phyloP scores from a whole-genome alignment of 495 filamentous ascomycete genomes.

The Platismatia glauca region DNA sequence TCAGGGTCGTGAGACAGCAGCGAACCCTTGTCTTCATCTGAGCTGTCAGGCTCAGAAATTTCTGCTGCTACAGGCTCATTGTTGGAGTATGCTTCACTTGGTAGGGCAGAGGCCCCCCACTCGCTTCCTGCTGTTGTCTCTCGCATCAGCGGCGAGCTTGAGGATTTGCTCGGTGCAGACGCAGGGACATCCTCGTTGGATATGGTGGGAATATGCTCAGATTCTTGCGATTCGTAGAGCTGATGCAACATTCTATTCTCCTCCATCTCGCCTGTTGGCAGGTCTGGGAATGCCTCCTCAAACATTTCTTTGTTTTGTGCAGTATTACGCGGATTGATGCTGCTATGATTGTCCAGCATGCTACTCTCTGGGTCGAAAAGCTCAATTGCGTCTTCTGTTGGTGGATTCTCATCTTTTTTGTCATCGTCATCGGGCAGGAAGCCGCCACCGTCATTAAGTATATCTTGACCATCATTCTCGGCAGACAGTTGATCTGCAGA shows the following conservation, averaged over 20 bases:
- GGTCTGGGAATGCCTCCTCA: constrained; percentile 14
- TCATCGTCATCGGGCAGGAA: background rate
- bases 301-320: background rate
- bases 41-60: constrained; percentile 27
- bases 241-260: constrained; percentile 16
- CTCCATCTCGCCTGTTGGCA: constrained; percentile 23
- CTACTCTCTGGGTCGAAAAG: background rate
- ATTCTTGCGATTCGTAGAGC: constrained; percentile 1
- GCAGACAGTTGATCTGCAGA: background rate
- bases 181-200: background rate
- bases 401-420: background rate
- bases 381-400: background rate
- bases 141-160: background rate
- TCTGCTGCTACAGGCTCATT: constrained; percentile 16
- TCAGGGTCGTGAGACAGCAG: constrained; percentile 55
- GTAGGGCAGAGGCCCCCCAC: background rate
- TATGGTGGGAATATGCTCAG: background rate
- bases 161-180: background rate
- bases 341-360: background rate
- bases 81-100: background rate
- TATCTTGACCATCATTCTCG: background rate
- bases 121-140: constrained; percentile 21
- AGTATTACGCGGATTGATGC: background rate
- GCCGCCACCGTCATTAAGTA: background rate
- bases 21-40: constrained; percentile 35